Base-by-base conservation (phyloP, 768 basidiomycete species). In the Nidularia sp. region DNA sequence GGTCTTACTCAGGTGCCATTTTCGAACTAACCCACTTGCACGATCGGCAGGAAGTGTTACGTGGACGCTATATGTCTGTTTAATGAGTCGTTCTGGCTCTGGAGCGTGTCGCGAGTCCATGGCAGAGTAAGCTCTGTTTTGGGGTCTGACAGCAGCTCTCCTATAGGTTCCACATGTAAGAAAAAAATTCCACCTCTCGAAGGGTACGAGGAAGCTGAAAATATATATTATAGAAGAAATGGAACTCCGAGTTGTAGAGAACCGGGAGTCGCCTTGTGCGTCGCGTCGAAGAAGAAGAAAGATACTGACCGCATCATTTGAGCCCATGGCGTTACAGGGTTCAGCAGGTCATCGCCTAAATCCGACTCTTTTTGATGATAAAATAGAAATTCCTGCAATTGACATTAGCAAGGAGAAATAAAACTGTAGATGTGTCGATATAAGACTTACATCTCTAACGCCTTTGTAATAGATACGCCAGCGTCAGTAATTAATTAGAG, bases 1-100 rank as follows among this genome's bases (percentile, higher is more conserved):
- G 48, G 49, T 69, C 86, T 62, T 62, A 90, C 90, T 91, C 32
- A 92, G 74, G 61, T 92, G 90, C 90, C 90, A 91, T 62, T 92
- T 92, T 49, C 86, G 79, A 49, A 83, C 70, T 49, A 76, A 68
- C 39, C 74, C 77, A 55, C 69, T 70, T 36, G 70, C 59, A 25
- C 84, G 80, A 49, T 84, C 80, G 34, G 66, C 63, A 6, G 83
- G 76, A 18, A 85, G 77, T 29, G 83, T 80, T 48, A 90, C 86
- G 59, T 81, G 84, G 39, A 90, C 88, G 44, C 87, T 90, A 60
- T 90, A 92, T 0, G 90, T 92, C 63, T 92, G 89, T 64, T 92
- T 92, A 58, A 91, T 81, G 15, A 92, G 72, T 48, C 84, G 78
- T 50, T 86, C 83, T 50, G 79, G 70, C 53, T 85, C 83, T 29